Evolutionary conservation across 164 flowering plant species (phyloP), one percentile per base, ranked within the genome.

Genomic region (Saururus chinensis): DNA sequence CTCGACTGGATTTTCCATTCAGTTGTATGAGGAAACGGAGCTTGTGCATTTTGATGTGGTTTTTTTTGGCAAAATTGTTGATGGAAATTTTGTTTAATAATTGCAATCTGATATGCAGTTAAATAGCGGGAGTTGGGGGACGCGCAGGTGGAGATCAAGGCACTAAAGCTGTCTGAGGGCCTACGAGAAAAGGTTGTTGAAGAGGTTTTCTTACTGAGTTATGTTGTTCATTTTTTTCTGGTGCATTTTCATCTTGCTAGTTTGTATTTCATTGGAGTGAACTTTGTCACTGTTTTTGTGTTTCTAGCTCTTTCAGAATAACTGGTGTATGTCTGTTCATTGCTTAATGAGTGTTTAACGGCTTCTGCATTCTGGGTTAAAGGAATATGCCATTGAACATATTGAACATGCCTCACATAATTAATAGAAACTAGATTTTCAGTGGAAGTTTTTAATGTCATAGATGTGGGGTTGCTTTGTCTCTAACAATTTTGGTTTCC

Each of bases 61-160:
- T 3, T 8, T 0, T 45, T 45, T n/a, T n/a, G n/a, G n/a, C n/a
- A n/a, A 12, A 17, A 12, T 9, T 45, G 0, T 17, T 45, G 17
- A 12, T 45, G 17, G 17, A 45, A 17, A 12, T 45, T 45, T 45
- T 2, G 14, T 12, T 45, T 12, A 10, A 45, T 12, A 0, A 10
- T 45, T 17, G 49, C 37, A 51, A 21, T 45, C 4, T 52, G 56
- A 60, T 56, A 25, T 66, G 63, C 82, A 85, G 88, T 81, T 40
- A 85, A 82, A 60, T 86, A 85, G 41, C 76, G 91, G 61, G 91
- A 81, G 63, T 61, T 85, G 66, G 86, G 81, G 56, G 86, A 83
- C 26, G 88, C 85, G 19, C 75, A 71, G 65, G 77, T 82, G 37
- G 81, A 85, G 67, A 82, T 85, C 64, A 85, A 74, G 74, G 80